Evolutionary conservation across 305 asterid genomes (phyloP).

Genomic region (Fraxinus dipetala): DNA sequence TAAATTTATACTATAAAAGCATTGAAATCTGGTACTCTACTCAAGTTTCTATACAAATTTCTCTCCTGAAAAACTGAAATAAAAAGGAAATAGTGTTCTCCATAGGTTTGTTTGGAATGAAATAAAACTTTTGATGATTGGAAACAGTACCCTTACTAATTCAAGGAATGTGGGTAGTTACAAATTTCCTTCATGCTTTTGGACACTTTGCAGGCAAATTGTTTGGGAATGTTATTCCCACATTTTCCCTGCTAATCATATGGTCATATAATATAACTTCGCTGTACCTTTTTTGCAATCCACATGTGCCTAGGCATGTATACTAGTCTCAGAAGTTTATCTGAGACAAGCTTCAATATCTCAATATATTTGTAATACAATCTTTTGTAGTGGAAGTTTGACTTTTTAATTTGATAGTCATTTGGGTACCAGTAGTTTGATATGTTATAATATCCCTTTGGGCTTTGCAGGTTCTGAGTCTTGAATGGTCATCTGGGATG

Average conservation of each 20-base stretch:
- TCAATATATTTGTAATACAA: conserved; percentile 14
- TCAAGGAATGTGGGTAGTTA: background rate
- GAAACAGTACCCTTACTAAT: background rate
- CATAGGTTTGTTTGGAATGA: background rate
- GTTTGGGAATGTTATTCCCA: conserved; percentile 3
- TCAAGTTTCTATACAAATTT: conserved; percentile 11
- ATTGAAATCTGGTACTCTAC: conserved; percentile 2
- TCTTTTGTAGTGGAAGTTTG: conserved; percentile 19
- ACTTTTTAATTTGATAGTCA: conserved; percentile 15
- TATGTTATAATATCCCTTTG: conserved; percentile 25
- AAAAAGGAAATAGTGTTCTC: background rate
- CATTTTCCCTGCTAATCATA: conserved; percentile 18
- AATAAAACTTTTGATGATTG: background rate
- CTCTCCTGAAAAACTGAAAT: conserved; percentile 3
- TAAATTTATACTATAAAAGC: conserved; percentile 12
- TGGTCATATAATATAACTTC: background rate
- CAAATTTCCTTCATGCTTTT: conserved; percentile 14
- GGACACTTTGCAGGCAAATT: background rate
- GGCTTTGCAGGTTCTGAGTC: conserved; percentile 59
- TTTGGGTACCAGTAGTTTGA: background rate
- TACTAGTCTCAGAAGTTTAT: background rate
- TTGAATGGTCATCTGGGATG: conserved; percentile 81
- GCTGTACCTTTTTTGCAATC: conserved; percentile 8
- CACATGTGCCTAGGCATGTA: conserved; percentile 14
- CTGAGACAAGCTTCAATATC: conserved; percentile 10